These are phyloP conservation scores for Odontarrhena argentea DNA, from an alignment of 345 rosid genomes.

Conservation along the genomic window DNA sequence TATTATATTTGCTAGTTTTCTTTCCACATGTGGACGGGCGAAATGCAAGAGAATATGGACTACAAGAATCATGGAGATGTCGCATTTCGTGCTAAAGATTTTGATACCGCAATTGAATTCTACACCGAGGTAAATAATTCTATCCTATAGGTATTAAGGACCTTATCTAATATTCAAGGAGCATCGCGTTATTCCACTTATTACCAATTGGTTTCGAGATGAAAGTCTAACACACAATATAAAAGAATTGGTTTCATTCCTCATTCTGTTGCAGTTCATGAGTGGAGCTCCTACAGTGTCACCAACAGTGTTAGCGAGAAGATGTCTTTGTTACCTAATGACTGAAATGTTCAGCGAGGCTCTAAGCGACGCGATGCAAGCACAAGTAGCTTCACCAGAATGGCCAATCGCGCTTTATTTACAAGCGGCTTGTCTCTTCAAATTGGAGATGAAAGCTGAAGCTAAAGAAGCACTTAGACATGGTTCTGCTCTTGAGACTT, in stretches of 20 bases:
- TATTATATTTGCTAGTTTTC: conserved; percentile 52
- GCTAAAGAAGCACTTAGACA: conserved; percentile 81
- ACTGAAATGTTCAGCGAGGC: conserved; percentile 74
- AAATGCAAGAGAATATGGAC: conserved; percentile 77
- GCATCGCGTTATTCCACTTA: not conserved
- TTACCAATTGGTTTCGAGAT: not conserved
- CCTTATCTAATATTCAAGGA: not conserved
- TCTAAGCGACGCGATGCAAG: conserved; percentile 88
- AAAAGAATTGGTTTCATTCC: not conserved
- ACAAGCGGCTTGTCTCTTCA: conserved; percentile 81
- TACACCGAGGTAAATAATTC: conserved; percentile 56
- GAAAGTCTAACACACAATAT: no score
- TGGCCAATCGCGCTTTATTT: conserved; percentile 87
- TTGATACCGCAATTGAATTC: conserved; percentile 68
- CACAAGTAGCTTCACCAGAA: conserved; percentile 80
- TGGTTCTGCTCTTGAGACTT: conserved; percentile 65
- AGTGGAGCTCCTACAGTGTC: conserved; percentile 82
- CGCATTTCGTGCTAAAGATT: conserved; percentile 84
- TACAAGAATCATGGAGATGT: conserved; percentile 82
- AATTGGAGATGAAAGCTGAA: conserved; percentile 81
- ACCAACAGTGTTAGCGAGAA: conserved; percentile 85
- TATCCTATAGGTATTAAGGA: not conserved
- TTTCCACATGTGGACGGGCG: conserved; percentile 91
- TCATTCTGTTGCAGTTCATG: conserved; percentile 55
- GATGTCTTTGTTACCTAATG: conserved; percentile 80